Conservation (phyloP, 139 green algal species). For the Picochlorum sp. region DNA sequence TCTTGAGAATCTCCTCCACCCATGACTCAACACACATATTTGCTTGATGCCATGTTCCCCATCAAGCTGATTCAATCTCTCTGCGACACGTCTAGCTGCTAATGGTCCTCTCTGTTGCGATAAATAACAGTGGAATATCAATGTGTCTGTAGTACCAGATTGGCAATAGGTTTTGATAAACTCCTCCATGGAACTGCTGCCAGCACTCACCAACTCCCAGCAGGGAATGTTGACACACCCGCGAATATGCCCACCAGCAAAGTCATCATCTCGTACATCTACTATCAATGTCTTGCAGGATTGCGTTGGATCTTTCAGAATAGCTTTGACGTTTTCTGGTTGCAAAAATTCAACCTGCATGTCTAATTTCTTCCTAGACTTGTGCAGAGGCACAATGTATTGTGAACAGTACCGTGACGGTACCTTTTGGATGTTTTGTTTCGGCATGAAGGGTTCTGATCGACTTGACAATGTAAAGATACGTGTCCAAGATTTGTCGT, state of each 20-base stretch:
- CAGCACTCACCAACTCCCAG: background rate
- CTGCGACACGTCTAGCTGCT: conserved; percentile 4
- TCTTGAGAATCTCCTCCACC: conserved; percentile 4
- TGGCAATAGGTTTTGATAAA: conserved; percentile 12
- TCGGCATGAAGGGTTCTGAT: too few relatives aligned
- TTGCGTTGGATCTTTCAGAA: conserved; percentile 10
- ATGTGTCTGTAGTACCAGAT: background rate
- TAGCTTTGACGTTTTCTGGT: conserved; percentile 6
- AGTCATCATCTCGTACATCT: conserved; percentile 22
- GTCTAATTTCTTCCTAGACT: background rate
- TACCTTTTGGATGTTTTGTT: too few relatives aligned
- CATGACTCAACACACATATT: conserved; percentile 6
- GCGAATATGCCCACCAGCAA: conserved; percentile 7
- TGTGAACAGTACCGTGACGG: too few relatives aligned
- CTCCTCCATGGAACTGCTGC: conserved; percentile 3
- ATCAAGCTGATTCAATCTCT: conserved; percentile 8
- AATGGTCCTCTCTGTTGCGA: conserved; percentile 23
- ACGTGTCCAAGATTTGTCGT: too few relatives aligned
- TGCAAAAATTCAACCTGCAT: conserved; percentile 12
- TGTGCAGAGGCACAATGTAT: background rate
- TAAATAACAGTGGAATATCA: conserved; percentile 31
- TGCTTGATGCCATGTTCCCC: background rate
- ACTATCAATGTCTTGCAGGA: conserved; percentile 4
- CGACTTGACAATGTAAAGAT: too few relatives aligned
- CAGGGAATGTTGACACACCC: background rate